Base-by-base conservation (phyloP, 306 rosid genomes). In the Vigna hirtella region DNA sequence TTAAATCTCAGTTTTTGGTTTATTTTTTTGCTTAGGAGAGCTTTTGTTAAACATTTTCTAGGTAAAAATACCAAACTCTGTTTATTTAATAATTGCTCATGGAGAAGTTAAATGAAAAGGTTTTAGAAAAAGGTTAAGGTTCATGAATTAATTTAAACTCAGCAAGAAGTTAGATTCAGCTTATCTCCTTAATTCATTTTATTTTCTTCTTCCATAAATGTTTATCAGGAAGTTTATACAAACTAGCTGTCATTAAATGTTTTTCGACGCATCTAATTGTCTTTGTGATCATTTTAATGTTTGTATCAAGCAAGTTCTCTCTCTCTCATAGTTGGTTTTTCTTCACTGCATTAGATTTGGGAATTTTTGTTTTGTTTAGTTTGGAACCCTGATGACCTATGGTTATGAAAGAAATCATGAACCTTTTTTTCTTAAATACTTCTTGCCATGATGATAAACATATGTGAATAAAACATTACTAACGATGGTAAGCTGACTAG, bases 281-380 rank as follows among this genome's bases (percentile, higher is more conserved):
- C 52, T 66, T 73, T 43, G 17, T 36, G 20, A 16, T 16, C 58
- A 72, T 74, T 43, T 47, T 71, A n/a, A 51, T 55, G 26, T 69
- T 75, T 16, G 36, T 67, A 24, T 66, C 47, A 56, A 59, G 38
- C 57, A 57, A 42, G 47, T 55, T 22, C 63, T 28, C 22, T 34
- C 59, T 68, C 68, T 68, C 15, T 74, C 66, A 15, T 26, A 22
- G 67, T n/a, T 81, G 51, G 34, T 50, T 74, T 76, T 43, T 81
- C 64, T 59, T 42, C 62, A 20, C 62, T 4, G 4, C 14, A 22
- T 48, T 81, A 57, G 26, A 58, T 81, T 15, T 61, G 59, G 38
- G 17, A 61, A 55, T 49, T 36, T 34, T 43, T 22, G 28, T 20
- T 28, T 9, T 3, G 57, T 34, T 66, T 34, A 64, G 47, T 57